Percentiles rank a stretch among this genome's conserved stretches.
phyloP scores from a whole-genome alignment of 129 eudicot species.

The Artemisia argyi region DNA sequence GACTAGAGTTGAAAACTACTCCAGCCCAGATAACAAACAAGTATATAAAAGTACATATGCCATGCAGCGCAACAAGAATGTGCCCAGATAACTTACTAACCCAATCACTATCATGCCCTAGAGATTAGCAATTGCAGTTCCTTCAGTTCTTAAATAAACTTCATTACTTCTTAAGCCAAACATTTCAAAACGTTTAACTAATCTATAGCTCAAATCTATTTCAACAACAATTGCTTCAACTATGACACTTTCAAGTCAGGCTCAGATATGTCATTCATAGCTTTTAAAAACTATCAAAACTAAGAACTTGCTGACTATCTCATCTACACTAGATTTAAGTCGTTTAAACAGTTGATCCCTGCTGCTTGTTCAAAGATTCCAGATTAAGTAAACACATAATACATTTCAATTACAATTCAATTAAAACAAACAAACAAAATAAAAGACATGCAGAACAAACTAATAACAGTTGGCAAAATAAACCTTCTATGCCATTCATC shows the following conservation, averaged over 20 bases:
- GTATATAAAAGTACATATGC: neutral
- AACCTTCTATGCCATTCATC: constrained; percentile 99
- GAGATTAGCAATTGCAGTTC: neutral
- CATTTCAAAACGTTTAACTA: constrained; percentile 1
- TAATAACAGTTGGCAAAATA: constrained; percentile 20
- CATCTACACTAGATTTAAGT: constrained; percentile 6
- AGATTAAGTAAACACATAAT: neutral
- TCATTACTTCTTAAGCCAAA: neutral
- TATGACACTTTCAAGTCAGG: constrained; percentile 21
- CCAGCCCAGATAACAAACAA: neutral
- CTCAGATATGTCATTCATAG: neutral
- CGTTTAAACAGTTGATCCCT: neutral
- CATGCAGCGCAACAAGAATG: constrained; percentile 10
- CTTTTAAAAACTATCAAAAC: neutral
- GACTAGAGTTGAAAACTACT: neutral
- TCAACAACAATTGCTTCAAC: constrained; percentile 2
- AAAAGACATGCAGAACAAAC: constrained; percentile 20
- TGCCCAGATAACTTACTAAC: neutral
- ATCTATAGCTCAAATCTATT: constrained; percentile 1
- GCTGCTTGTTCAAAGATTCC: neutral
- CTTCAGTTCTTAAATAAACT: neutral
- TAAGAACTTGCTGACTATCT: neutral
- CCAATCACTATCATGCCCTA: constrained; percentile 11
- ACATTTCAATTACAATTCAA: neutral
- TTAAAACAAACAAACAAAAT: neutral